Base-by-base conservation (phyloP, 805 yeast genomes). In the Hanseniaspora pseudoguilliermondii region DNA sequence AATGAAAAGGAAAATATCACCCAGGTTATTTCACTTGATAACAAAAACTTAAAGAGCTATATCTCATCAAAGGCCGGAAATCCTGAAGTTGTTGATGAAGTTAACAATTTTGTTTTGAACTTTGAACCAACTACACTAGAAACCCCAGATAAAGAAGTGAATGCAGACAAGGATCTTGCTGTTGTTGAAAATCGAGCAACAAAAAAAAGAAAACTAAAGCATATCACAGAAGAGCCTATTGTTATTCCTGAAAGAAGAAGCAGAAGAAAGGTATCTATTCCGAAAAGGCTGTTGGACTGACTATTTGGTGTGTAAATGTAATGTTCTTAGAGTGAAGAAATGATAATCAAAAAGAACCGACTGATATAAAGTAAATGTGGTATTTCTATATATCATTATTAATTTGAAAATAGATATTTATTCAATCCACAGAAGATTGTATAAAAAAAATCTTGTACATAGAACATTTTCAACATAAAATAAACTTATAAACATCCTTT, bases 261-360 rank as follows among this genome's bases (percentile, higher is more conserved):
- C 11, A 52, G 40, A 38, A 44, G 55, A 36, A 52, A 52, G 27
- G 35, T 44, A 8, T 52, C 55, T n/a, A 44, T 52, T 11, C 55
- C 55, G 16, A 52, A 38, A 39, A 52, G 49, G 27, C 32, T 52
- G 5, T 29, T 52, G 13, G 55, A 52, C 36, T 46, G 48, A 46
- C 48, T 46, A 46, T 32, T 46, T 16, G 47, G 47, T 16, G 27
- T 43, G 32, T 43, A 43, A 27, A 4, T 20, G 25, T 10, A 20
- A 2, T 40, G 9, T 9, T 27, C 8, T 27, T 27, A 32, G 35
- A 32, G 29, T 32, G 35, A 32, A 32, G 15, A 11, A 13, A 32
- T 3, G 35, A 32, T 32, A 32, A 32, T 15, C 15, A 32, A 32
- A 11, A 32, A 32, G 2, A 11, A 32, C 11, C 15, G 11, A 32